These are phyloP conservation scores for Liriodendron chinense DNA, from an alignment of 164 flowering plant species.

Conservation along the genomic window DNA sequence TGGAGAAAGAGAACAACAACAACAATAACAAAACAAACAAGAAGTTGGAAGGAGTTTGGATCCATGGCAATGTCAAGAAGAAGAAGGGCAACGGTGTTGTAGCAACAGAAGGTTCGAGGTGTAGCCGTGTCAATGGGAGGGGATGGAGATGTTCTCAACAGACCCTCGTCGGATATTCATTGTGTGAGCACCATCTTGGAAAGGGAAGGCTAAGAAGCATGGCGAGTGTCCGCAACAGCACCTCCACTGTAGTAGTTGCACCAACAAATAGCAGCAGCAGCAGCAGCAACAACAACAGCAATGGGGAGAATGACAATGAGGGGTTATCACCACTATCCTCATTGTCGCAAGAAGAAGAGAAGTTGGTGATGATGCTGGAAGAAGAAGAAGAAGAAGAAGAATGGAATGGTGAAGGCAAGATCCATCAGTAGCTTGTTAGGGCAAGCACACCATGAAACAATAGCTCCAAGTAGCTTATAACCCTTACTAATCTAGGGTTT, in stretches of 20 bases:
- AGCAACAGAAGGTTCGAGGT: constrained; percentile 74
- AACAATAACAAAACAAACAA: not conserved
- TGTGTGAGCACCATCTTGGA: constrained; percentile 86
- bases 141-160: constrained; percentile 90
- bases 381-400: constrained; percentile 43
- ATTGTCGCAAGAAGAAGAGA: constrained; percentile 12
- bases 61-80: constrained; percentile 2
- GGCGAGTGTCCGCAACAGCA: constrained; percentile 32
- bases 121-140: constrained; percentile 81
- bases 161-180: constrained; percentile 77
- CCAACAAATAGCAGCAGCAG: no score
- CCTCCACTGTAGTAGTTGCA: not conserved
- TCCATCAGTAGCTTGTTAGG: constrained; percentile 70
- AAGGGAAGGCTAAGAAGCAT: constrained; percentile 68
- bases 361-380: constrained; percentile 10
- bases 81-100: constrained; percentile 26
- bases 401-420: constrained; percentile 75
- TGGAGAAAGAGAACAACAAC: not conserved
- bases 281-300: not conserved
- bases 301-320: not conserved
- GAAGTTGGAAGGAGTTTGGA: not conserved
- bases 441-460: constrained; percentile 20
- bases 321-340: not conserved
- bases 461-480: not conserved
- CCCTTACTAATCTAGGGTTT: no score